A percentile compares a stretch with the other conserved stretches of the same genome.
Conservation (phyloP, 1,284 basidiomycete genomes). For the Butyriboletus appendiculatus region DNA sequence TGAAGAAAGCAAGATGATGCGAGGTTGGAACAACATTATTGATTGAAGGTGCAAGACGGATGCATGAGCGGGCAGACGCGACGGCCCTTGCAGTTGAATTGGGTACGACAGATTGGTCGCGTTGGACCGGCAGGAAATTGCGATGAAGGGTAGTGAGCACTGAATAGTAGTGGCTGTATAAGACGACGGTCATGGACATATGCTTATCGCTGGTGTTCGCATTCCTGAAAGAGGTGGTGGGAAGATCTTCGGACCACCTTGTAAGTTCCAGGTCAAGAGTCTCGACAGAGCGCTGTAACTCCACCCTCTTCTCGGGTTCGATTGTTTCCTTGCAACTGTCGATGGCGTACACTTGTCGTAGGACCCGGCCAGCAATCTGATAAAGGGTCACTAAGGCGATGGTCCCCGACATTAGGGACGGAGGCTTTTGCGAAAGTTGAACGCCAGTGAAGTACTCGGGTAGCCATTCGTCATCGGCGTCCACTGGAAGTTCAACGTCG, state of each 20-base stretch:
- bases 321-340: constrained; percentile 72
- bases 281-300: constrained; percentile 76
- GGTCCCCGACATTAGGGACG: constrained; percentile 79
- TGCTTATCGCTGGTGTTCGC: constrained; percentile 71
- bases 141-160: constrained; percentile 87
- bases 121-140: constrained; percentile 78
- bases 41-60: constrained; percentile 83
- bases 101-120: constrained; percentile 62
- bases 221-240: constrained; percentile 69
- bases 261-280: constrained; percentile 72
- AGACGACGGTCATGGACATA: constrained; percentile 84
- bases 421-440: constrained; percentile 51
- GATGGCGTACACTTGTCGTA: constrained; percentile 77
- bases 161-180: constrained; percentile 89
- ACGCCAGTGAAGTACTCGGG: constrained; percentile 70
- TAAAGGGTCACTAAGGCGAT: constrained; percentile 76
- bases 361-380: constrained; percentile 81
- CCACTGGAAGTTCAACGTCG: constrained; percentile 78
- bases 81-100: constrained; percentile 78
- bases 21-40: constrained; percentile 84
- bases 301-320: constrained; percentile 71
- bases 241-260: constrained; percentile 81
- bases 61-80: constrained; percentile 76
- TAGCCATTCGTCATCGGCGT: constrained; percentile 78
- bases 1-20: constrained; percentile 89